These are phyloP conservation scores for Leucosporidium yakuticum DNA, from an alignment of 768 basidiomycete species.

Conservation along the genomic window DNA sequence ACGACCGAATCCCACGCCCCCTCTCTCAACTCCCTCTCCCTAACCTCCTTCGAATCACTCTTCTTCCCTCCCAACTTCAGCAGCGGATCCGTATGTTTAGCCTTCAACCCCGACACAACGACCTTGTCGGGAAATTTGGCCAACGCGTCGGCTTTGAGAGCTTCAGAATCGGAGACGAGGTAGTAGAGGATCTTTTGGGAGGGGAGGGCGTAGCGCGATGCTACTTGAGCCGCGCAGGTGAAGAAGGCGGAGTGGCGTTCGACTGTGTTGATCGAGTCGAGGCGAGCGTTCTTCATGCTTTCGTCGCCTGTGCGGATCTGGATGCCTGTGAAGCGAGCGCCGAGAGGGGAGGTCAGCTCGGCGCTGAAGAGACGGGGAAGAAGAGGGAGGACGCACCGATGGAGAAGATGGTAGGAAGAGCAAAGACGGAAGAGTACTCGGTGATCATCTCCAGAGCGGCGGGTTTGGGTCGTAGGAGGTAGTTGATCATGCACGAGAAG, in stretches of 20 bases:
- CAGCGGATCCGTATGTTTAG: too few relatives aligned
- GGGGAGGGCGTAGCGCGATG: constrained; percentile 14
- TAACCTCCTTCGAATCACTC: not conserved
- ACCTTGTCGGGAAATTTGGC: constrained; percentile 7
- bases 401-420: constrained; percentile 21
- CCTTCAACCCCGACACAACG: constrained; percentile 21
- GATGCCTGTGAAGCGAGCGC: not conserved
- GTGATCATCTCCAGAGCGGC: constrained; percentile 18
- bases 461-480: constrained; percentile 25
- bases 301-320: constrained; percentile 27
- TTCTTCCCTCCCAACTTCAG: constrained; percentile 13
- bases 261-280: constrained; percentile 13
- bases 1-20: too few relatives aligned
- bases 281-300: constrained; percentile 14
- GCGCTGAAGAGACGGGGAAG: too few relatives aligned
- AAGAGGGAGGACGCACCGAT: not conserved
- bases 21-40: too few relatives aligned
- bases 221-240: constrained; percentile 19
- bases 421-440: constrained; percentile 23
- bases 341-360: too few relatives aligned
- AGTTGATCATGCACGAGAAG: constrained; percentile 26
- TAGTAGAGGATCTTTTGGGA: constrained; percentile 27
- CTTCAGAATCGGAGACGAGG: constrained; percentile 17
- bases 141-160: constrained; percentile 18
- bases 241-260: constrained; percentile 13